These are phyloP conservation scores for Pseudogymnoascus sp. DNA, from an alignment of 2,329 filamentous ascomycete genomes.

Conservation along the genomic window DNA sequence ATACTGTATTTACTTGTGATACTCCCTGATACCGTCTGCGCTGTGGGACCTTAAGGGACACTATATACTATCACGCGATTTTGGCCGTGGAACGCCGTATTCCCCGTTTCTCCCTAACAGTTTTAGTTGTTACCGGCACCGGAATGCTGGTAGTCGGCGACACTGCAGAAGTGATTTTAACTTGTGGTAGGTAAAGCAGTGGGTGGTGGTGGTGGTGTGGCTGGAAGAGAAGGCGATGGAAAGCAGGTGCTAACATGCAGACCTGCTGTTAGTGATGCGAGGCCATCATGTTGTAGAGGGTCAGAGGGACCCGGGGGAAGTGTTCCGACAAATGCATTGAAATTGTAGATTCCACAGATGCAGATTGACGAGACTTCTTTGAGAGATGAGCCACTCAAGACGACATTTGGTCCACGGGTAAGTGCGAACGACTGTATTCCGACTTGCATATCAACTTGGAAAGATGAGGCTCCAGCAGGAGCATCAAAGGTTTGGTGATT, in stretches of 20 bases:
- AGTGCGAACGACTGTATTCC: constrained; percentile 22
- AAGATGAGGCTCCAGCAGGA: constrained; percentile 21
- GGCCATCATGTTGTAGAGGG: constrained; percentile 25
- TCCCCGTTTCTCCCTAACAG: no score
- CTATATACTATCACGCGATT: no score
- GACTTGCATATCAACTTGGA: constrained; percentile 17
- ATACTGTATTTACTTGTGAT: no score
- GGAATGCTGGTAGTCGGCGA: no score
- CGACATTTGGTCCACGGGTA: constrained; percentile 14
- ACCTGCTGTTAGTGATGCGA: constrained; percentile 28
- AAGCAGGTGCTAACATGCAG: constrained; percentile 30
- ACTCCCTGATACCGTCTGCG: no score
- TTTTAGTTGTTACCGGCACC: no score
- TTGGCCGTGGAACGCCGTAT: no score
- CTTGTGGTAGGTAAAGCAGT: constrained; percentile 15
- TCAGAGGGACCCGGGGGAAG: constrained; percentile 20
- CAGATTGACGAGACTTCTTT: constrained; percentile 20
- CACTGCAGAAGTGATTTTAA: neutral
- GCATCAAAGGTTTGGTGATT: constrained; percentile 20
- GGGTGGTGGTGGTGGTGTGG: constrained; percentile 14
- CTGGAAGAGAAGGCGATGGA: constrained; percentile 29
- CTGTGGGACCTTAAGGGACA: no score
- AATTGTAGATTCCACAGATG: constrained; percentile 24
- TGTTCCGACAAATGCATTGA: constrained; percentile 25
- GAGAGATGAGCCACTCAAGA: constrained; percentile 19